Conservation (phyloP, 2,329 filamentous ascomycete genomes). For the Aspergillus intermedius region DNA sequence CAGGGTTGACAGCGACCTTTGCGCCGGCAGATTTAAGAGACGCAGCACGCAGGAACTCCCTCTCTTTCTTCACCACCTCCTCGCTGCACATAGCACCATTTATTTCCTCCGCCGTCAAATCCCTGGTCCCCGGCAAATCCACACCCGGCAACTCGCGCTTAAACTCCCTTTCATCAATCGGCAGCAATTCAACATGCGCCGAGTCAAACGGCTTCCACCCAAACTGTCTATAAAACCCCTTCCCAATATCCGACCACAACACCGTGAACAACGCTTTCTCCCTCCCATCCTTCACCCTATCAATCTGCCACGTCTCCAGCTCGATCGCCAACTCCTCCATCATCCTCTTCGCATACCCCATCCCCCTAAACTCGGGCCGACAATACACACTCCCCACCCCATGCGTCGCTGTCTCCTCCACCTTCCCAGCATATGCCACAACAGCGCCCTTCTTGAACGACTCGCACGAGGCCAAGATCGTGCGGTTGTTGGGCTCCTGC, state of each 20-base stretch:
- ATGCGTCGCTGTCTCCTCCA: constrained; percentile 57
- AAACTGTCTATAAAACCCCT: constrained; percentile 67
- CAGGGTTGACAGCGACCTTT: constrained; percentile 62
- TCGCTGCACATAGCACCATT: constrained; percentile 46
- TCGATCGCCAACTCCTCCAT: constrained; percentile 57
- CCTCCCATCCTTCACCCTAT: constrained; percentile 25
- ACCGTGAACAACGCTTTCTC: constrained; percentile 60
- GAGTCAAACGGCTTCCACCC: constrained; percentile 74
- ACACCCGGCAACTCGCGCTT: constrained; percentile 16
- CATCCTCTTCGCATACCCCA: constrained; percentile 73
- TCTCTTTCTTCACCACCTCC: constrained; percentile 61
- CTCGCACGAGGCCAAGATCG: constrained; percentile 55
- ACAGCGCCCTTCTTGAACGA: constrained; percentile 40
- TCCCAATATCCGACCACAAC: constrained; percentile 80
- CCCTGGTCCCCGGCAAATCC: constrained; percentile 22
- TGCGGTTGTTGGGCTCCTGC: constrained; percentile 33
- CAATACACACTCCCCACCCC: constrained; percentile 79
- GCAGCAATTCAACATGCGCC: constrained; percentile 60
- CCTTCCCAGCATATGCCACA: constrained; percentile 43
- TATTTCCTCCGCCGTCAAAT: constrained; percentile 30
- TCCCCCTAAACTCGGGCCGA: constrained; percentile 57
- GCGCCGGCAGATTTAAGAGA: constrained; percentile 35
- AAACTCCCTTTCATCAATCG: constrained; percentile 24
- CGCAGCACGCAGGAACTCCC: constrained; percentile 51
- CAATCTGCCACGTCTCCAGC: constrained; percentile 48